Evolutionary conservation across 139 green algal species (phyloP).

Genomic region (Chlorella sp.): DNA sequence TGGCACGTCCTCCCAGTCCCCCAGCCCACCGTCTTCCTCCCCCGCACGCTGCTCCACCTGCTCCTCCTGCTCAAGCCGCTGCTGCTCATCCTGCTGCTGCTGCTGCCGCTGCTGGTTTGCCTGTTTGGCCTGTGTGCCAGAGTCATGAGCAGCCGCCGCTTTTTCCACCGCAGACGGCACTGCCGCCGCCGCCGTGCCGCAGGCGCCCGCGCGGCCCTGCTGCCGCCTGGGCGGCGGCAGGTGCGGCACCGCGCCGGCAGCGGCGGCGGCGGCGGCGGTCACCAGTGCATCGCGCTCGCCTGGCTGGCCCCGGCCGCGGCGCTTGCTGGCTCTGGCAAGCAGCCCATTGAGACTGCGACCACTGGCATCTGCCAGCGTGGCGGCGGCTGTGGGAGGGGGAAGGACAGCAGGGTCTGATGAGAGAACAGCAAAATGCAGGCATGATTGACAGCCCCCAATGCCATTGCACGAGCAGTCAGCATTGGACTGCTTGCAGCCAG

Average conservation of each 20-base stretch:
- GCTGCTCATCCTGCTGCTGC: not conserved
- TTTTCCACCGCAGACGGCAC: not conserved
- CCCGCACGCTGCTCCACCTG: not conserved
- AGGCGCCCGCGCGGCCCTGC: not conserved
- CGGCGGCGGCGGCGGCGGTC: not conserved
- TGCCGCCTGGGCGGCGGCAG: conserved; percentile 2
- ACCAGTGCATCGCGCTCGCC: not conserved
- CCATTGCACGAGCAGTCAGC: too few relatives aligned
- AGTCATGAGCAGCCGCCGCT: not conserved
- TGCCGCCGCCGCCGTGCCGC: conserved; percentile 9
- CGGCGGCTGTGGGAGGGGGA: conserved; percentile 10
- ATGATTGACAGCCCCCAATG: too few relatives aligned
- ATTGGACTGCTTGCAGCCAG: too few relatives aligned
- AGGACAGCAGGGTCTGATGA: not conserved
- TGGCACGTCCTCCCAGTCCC: conserved; percentile 27
- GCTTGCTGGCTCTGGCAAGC: not conserved
- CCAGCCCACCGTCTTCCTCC: not conserved
- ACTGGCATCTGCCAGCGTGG: conserved; percentile 2
- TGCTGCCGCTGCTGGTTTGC: not conserved
- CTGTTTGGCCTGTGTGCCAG: not conserved
- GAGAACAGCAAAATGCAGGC: too few relatives aligned
- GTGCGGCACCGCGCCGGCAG: not conserved
- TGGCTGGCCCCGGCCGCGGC: not conserved
- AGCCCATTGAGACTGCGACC: conserved; percentile 1
- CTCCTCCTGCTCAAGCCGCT: not conserved